Evolutionary conservation across 805 yeast genomes (phyloP), one percentile per base, ranked within the genome.

Genomic region (Saccharomyces kudriavzevii): DNA sequence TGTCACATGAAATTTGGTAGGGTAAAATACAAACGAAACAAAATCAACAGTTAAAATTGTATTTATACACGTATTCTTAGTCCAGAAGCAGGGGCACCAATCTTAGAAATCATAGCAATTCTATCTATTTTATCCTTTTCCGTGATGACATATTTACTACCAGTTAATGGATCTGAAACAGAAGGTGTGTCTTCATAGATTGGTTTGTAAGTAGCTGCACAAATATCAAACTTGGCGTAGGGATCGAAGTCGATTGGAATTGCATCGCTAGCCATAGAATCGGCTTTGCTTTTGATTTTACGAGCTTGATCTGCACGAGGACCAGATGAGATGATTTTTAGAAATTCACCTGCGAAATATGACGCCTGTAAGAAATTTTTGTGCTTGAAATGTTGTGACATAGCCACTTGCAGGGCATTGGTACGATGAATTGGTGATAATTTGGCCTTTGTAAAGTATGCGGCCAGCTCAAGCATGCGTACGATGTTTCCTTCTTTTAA

Each of bases 21-120:
- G 17, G 43, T 17, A 35, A 8, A 35, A 35, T 35, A 35, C 22
- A 35, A 49, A 24, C 17, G 22, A 22, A 48, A 22, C 17, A 29
- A 25, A 24, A 48, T 27, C 8, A 48, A 24, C 17, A 22, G 27
- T 8, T 24, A 20, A 14, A 25, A 20, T 29, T n/a, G n/a, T 25
- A 3, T 31, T 53, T 50, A 63, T 45, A 62, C 54, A 53, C 64
- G 71, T 27, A 74, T 68, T 67, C 95, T 83, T 64, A 92, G 78
- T 24, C 98, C 98, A 11, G 96, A 85, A 10, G 96, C 94, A 20
- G 94, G 88, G 14, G 92, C 89, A 20, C 99, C 99, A 58, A 94
- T 82, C 52, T 78, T 74, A 3, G 97, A 85, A 56, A 95, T 75
- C 50, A 77, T 70, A 1, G 97, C 87, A 57, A 94, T 83, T 49